Evolutionary conservation across 495 filamentous ascomycete species (phyloP).

Genomic region (Wilcoxina mikolae): DNA sequence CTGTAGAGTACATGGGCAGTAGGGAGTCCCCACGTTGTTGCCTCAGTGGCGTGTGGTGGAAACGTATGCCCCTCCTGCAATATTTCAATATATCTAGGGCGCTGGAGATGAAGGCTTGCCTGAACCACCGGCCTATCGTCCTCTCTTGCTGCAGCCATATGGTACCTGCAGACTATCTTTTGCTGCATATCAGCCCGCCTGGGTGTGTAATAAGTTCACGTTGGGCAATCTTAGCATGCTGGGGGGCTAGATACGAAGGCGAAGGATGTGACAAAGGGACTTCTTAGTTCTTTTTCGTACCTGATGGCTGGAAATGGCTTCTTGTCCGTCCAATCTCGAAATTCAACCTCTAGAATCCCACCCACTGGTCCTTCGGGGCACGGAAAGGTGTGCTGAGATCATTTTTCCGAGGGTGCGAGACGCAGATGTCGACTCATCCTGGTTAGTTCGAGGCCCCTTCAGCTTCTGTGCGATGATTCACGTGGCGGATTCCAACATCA

Average conservation of each 20-base stretch:
- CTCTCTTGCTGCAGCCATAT: too few species aligned
- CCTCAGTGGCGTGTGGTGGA: too few species aligned
- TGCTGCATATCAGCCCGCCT: neutral
- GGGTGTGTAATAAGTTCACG: neutral
- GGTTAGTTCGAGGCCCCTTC: neutral
- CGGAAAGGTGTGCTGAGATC: neutral
- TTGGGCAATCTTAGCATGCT: neutral
- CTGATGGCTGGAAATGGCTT: conserved; percentile 1
- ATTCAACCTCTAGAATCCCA: neutral
- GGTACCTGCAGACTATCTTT: neutral
- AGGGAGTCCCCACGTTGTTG: too few species aligned
- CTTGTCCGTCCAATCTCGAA: conserved; percentile 1
- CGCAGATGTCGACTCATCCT: too few species aligned
- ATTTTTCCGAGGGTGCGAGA: neutral
- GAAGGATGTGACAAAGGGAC: neutral
- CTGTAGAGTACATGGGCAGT: too few species aligned
- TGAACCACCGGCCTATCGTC: too few species aligned
- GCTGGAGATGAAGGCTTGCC: too few species aligned
- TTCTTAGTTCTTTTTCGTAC: neutral
- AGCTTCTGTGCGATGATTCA: neutral
- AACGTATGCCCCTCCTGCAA: too few species aligned
- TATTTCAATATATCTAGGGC: too few species aligned
- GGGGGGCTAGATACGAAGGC: neutral
- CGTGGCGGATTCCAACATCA: neutral
- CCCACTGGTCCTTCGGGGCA: neutral